Evolutionary conservation across 139 green algal species (phyloP).

Genomic region (Trebouxia sp.): DNA sequence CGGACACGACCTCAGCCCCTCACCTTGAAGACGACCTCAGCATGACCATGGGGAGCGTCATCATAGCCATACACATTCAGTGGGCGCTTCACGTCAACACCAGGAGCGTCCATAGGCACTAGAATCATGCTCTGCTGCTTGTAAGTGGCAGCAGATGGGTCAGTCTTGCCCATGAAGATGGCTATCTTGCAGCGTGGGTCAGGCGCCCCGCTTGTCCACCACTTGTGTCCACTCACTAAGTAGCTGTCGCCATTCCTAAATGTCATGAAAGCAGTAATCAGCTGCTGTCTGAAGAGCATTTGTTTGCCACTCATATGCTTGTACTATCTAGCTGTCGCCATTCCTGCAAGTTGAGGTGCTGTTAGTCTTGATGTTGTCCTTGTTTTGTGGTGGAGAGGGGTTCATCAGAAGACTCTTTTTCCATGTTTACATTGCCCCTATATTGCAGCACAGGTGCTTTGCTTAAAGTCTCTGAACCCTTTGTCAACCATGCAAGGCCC

Average conservation of each 20-base stretch:
- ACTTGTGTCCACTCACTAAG: constrained; percentile 83
- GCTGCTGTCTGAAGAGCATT: constrained; percentile 25
- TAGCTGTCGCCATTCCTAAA: constrained; percentile 16
- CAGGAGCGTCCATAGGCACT: constrained; percentile 81
- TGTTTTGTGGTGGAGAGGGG: no score
- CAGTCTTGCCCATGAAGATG: constrained; percentile 97
- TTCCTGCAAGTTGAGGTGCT: background rate
- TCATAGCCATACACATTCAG: constrained; percentile 87
- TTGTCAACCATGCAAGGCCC: no score
- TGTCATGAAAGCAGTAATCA: background rate
- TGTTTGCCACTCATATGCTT: constrained; percentile 98
- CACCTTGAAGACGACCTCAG: constrained; percentile 84
- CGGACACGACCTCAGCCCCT: background rate
- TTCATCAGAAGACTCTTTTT: no score
- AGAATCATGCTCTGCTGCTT: constrained; percentile 94
- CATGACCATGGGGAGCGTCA: constrained; percentile 95
- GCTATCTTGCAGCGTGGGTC: constrained; percentile 80
- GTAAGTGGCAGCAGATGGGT: constrained; percentile 62
- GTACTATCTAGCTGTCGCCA: constrained; percentile 30
- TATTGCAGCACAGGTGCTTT: no score
- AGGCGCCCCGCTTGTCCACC: constrained; percentile 91
- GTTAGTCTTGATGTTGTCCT: no score
- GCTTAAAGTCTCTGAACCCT: no score
- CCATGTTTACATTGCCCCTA: no score
- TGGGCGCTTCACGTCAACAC: constrained; percentile 65